These are phyloP conservation scores for Metschnikowia gruessii DNA, from an alignment of 805 yeast species.

Conservation along the genomic window DNA sequence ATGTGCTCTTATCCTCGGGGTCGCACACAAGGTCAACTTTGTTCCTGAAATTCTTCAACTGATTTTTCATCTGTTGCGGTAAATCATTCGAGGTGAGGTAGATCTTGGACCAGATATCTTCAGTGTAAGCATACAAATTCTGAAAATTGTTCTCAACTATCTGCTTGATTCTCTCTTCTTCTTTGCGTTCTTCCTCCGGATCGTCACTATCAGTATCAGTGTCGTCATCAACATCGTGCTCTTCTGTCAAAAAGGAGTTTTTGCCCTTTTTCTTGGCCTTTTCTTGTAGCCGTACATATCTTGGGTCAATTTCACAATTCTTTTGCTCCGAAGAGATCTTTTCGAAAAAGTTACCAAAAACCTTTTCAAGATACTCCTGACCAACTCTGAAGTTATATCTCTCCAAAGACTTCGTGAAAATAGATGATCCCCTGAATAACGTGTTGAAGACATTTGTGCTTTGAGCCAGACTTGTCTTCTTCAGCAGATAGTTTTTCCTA, in stretches of 20 bases:
- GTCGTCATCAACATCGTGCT: slow-evolving; percentile 22
- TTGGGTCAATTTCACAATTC: slow-evolving; percentile 82
- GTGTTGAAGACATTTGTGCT: slow-evolving; percentile 52
- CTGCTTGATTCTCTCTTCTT: slow-evolving; percentile 28
- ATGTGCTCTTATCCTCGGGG: slow-evolving; percentile 49
- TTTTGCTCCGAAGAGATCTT: slow-evolving; percentile 48
- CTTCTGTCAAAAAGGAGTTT: neutral
- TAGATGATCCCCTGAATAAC: slow-evolving; percentile 79
- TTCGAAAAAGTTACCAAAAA: slow-evolving; percentile 67
- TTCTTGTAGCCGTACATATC: slow-evolving; percentile 43
- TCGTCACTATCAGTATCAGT: slow-evolving; percentile 23
- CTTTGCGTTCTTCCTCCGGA: slow-evolving; percentile 26
- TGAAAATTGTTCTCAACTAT: slow-evolving; percentile 48
- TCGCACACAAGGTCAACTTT: slow-evolving; percentile 62
- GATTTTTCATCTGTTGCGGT: slow-evolving; percentile 63
- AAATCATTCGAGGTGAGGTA: slow-evolving; percentile 67
- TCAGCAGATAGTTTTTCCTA: slow-evolving; percentile 40
- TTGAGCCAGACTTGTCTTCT: slow-evolving; percentile 24
- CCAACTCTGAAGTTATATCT: slow-evolving; percentile 74
- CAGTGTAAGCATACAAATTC: slow-evolving; percentile 49
- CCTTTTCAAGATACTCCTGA: slow-evolving; percentile 67
- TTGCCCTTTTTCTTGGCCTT: slow-evolving; percentile 27
- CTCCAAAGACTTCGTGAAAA: slow-evolving; percentile 80
- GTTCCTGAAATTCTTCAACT: slow-evolving; percentile 59
- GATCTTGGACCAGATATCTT: slow-evolving; percentile 64